These are phyloP conservation scores for Pseudogymnoascus sp. DNA, from an alignment of 2,329 filamentous ascomycete species.

Conservation along the genomic window DNA sequence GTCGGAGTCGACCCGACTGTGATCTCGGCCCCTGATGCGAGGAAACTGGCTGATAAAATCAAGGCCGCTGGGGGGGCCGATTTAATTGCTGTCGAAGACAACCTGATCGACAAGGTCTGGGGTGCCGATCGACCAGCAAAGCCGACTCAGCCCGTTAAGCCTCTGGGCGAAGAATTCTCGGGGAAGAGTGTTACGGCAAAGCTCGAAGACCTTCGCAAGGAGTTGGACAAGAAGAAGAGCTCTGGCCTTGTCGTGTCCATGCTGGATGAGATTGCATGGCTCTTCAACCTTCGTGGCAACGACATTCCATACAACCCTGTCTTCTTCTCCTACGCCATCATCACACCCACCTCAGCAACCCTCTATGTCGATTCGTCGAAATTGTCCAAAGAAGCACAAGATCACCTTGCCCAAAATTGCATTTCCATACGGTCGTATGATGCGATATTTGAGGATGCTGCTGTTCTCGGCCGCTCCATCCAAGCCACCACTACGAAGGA, in stretches of 20 bases:
- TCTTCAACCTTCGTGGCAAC: constrained; percentile 93
- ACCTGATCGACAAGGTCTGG: constrained; percentile 92
- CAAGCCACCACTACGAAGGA: constrained; percentile 17
- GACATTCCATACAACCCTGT: constrained; percentile 98
- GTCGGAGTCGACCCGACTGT: constrained; percentile 89
- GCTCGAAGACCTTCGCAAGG: constrained; percentile 79
- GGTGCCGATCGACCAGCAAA: constrained; percentile 62
- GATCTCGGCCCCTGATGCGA: constrained; percentile 65
- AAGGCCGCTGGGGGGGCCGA: constrained; percentile 77
- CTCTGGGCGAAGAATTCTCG: constrained; percentile 65
- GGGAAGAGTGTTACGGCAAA: constrained; percentile 81
- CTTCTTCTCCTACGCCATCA: constrained; percentile 91
- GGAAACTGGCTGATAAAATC: constrained; percentile 78
- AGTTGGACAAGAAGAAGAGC: constrained; percentile 83
- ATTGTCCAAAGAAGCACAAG: constrained; percentile 59
- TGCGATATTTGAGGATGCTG: constrained; percentile 72
- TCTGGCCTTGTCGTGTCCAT: constrained; percentile 85
- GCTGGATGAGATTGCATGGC: constrained; percentile 94
- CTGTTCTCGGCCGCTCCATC: constrained; percentile 48
- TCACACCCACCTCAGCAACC: constrained; percentile 70
- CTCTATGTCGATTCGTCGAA: constrained; percentile 82
- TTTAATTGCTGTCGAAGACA: constrained; percentile 68
- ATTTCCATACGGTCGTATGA: constrained; percentile 77
- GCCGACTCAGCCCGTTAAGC: constrained; percentile 68
- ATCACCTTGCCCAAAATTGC: constrained; percentile 62